These are phyloP conservation scores for Aspergillus haitiensis DNA, from an alignment of 495 filamentous ascomycete species.

Conservation along the genomic window DNA sequence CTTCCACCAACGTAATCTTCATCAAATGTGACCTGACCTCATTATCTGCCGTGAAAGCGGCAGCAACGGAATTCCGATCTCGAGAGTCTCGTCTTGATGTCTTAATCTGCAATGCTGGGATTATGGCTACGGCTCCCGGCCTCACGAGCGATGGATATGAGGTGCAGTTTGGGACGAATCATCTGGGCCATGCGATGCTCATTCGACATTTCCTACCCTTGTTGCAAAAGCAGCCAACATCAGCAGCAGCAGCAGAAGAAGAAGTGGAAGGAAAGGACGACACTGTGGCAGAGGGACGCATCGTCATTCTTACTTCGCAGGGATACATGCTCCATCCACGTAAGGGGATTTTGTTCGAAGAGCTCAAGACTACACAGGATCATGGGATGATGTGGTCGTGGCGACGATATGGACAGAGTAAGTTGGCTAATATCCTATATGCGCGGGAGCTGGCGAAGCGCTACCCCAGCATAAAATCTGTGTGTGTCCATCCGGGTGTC, in stretches of 20 bases:
- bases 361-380: constrained; percentile 21
- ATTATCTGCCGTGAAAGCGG: constrained; percentile 41
- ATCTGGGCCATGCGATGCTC: constrained; percentile 65
- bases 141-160: constrained; percentile 64
- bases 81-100: constrained; percentile 48
- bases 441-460: constrained; percentile 53
- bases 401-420: constrained; percentile 61
- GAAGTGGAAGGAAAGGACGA: constrained; percentile 8
- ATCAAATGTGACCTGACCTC: constrained; percentile 50
- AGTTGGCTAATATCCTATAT: constrained; percentile 68
- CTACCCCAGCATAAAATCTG: constrained; percentile 45
- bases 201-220: constrained; percentile 59
- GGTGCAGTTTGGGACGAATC: constrained; percentile 67
- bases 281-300: constrained; percentile 21
- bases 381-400: constrained; percentile 28
- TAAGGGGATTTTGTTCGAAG: constrained; percentile 13
- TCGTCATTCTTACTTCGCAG: constrained; percentile 44
- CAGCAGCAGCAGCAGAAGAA: not conserved
- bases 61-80: constrained; percentile 35
- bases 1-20: constrained; percentile 36
- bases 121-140: constrained; percentile 54
- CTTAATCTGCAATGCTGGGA: constrained; percentile 67
- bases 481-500: constrained; percentile 49
- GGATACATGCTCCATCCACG: constrained; percentile 21
- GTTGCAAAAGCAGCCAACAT: constrained; percentile 29